Percentiles rank a stretch among this genome's conserved stretches.
These are phyloP conservation scores for Cutaneotrichosporon cavernicola DNA, from an alignment of 1,284 basidiomycete genomes.

Conservation along the genomic window DNA sequence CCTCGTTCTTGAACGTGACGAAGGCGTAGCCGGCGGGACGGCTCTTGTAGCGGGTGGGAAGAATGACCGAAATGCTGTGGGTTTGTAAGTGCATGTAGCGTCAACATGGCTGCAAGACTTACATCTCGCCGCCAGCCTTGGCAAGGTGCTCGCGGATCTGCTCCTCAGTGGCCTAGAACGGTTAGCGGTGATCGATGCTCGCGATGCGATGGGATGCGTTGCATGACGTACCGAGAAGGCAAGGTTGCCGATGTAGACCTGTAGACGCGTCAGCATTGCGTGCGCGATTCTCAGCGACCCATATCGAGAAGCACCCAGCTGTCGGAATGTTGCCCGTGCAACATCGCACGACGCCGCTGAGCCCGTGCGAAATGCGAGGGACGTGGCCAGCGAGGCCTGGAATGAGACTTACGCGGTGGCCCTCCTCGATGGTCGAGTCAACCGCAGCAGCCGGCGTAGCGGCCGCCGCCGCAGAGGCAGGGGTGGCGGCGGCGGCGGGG, in stretches of 20 bases:
- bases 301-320: conserved; percentile 1
- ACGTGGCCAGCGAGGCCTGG: neutral
- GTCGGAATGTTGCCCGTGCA: neutral
- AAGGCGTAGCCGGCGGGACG: conserved; percentile 77
- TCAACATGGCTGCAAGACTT: conserved; percentile 21
- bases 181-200: neutral
- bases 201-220: neutral
- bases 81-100: neutral
- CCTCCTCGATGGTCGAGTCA: conserved; percentile 16
- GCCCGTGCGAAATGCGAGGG: conserved; percentile 2
- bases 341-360: conserved; percentile 5
- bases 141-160: conserved; percentile 43
- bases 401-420: conserved; percentile 30
- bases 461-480: conserved; percentile 7
- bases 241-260: conserved; percentile 54
- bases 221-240: conserved; percentile 36
- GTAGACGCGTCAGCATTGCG: conserved; percentile 5
- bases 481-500: conserved; percentile 11
- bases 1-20: conserved; percentile 73
- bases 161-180: conserved; percentile 44
- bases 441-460: conserved; percentile 17
- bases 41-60: conserved; percentile 44
- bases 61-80: conserved; percentile 38
- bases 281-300: neutral
- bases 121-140: conserved; percentile 47